These are phyloP conservation scores for Pythium myriotylum DNA, from an alignment of 352 stramenopile species.

Conservation along the genomic window DNA sequence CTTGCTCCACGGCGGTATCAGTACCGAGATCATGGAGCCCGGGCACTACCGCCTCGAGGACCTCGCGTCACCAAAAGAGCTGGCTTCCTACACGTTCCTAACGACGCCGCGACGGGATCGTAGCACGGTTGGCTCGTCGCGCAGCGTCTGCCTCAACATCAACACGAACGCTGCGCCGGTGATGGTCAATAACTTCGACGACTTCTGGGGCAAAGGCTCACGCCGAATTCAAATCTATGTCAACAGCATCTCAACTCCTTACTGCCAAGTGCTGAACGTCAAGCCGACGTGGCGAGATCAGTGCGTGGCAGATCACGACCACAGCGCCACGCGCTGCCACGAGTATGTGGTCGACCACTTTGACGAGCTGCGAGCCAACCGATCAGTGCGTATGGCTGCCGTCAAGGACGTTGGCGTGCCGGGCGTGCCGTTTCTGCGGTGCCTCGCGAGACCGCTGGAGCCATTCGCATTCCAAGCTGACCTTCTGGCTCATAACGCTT, in stretches of 20 bases:
- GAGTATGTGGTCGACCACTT: background rate
- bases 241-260: background rate
- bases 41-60: background rate
- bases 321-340: background rate
- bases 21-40: conserved; percentile 4
- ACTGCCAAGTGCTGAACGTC: background rate
- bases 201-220: conserved; percentile 1
- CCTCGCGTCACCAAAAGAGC: background rate
- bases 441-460: background rate
- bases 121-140: background rate
- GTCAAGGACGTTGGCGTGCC: background rate
- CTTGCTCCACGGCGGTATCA: background rate
- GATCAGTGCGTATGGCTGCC: background rate
- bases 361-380: background rate
- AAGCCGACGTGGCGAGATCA: background rate
- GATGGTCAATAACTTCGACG: background rate
- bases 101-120: conserved; percentile 2
- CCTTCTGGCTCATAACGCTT: background rate
- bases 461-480: background rate
- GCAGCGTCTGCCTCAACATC: too few species aligned
- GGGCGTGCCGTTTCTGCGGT: background rate
- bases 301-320: background rate
- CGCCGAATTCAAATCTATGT: background rate
- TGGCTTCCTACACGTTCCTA: conserved; percentile 2
- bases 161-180: background rate